These are phyloP conservation scores for Fraxinus xanthoxyloides DNA, from an alignment of 305 asterid species.

Conservation along the genomic window DNA sequence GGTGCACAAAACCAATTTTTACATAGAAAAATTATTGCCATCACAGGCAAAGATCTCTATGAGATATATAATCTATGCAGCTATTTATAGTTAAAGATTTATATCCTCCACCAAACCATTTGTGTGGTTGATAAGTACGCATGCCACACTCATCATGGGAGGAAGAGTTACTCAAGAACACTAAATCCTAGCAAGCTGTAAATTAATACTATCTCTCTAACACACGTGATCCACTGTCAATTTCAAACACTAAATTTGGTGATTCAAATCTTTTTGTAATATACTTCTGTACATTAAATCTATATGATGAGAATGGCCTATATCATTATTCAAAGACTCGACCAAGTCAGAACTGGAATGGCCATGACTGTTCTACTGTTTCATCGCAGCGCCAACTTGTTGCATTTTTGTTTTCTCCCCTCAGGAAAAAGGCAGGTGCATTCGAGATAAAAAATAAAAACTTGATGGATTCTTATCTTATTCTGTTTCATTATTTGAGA, in stretches of 20 bases:
- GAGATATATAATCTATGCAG: neutral
- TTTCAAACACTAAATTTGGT: neutral
- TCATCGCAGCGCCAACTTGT: neutral
- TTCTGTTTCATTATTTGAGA: neutral
- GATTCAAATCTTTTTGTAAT: neutral
- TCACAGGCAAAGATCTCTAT: neutral
- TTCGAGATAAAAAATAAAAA: neutral
- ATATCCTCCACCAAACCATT: neutral
- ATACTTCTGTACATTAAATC: neutral
- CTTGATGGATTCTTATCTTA: neutral
- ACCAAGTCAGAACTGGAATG: neutral
- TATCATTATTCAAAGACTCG: neutral
- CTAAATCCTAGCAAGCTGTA: neutral
- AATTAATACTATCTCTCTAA: neutral
- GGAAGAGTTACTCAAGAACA: neutral
- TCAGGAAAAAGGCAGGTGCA: neutral
- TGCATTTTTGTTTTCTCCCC: neutral
- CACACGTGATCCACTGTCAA: neutral
- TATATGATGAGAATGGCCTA: neutral
- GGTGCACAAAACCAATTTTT: neutral
- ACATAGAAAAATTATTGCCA: neutral
- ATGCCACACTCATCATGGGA: neutral
- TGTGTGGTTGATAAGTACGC: neutral
- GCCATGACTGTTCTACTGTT: conserved; percentile 3
- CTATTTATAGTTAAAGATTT: neutral